Percentiles rank a stretch among this genome's conserved stretches.
Conservation (phyloP, 225 moss, liverwort and hornwort species). For the Marchantia polymorpha region DNA sequence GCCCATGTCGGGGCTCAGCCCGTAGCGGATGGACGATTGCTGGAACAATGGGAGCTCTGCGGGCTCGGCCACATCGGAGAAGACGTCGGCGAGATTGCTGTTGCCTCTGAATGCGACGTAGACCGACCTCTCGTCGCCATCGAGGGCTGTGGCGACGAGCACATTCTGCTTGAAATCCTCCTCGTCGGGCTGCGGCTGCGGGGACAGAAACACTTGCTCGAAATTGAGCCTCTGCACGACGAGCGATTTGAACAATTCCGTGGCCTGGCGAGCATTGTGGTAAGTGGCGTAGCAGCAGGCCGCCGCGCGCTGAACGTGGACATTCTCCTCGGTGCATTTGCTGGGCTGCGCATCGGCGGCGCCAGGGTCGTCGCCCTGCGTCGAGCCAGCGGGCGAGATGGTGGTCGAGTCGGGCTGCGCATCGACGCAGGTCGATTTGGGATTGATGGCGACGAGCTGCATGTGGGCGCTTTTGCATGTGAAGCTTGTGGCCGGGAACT, state of each 20-base stretch:
- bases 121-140: conserved; percentile 2
- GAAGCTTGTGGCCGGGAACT: not conserved
- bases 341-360: not conserved
- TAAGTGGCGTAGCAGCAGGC: conserved; percentile 18
- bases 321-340: not conserved
- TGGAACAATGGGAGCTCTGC: conserved; percentile 6
- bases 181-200: conserved; percentile 10
- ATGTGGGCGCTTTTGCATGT: not conserved
- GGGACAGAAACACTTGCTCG: conserved; percentile 14
- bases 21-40: not conserved
- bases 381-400: not conserved
- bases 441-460: not conserved
- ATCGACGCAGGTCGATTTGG: not conserved
- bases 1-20: not conserved
- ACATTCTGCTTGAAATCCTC: conserved; percentile 5
- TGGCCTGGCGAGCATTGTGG: not conserved
- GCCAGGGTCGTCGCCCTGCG: not conserved
- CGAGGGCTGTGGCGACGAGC: conserved; percentile 11
- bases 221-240: conserved; percentile 10
- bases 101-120: conserved; percentile 20
- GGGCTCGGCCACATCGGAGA: conserved; percentile 11
- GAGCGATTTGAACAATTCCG: not conserved
- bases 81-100: conserved; percentile 16
- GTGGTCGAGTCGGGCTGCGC: not conserved
- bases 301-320: conserved; percentile 16